These are phyloP conservation scores for Aureobasidium subglaciale DNA, from an alignment of 2,329 filamentous ascomycete species.

Conservation along the genomic window DNA sequence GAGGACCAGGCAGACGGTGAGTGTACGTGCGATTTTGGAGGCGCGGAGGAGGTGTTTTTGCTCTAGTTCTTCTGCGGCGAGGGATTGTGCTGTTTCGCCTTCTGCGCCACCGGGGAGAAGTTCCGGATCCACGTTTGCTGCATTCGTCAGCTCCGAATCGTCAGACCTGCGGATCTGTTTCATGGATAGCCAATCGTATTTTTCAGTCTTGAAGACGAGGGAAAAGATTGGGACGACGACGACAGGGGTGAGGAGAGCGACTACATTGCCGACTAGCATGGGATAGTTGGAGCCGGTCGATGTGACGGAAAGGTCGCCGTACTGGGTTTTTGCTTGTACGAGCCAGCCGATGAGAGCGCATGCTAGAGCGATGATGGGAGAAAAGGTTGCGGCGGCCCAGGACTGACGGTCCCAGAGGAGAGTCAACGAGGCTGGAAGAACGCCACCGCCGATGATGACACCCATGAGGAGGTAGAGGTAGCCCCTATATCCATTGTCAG, in stretches of 20 bases:
- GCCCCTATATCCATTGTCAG: slow-evolving; percentile 37
- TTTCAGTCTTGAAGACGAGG: slow-evolving; percentile 58
- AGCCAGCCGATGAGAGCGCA: slow-evolving; percentile 70
- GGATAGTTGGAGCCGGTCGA: slow-evolving; percentile 77
- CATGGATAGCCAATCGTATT: slow-evolving; percentile 86
- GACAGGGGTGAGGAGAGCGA: slow-evolving; percentile 68
- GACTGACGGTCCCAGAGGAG: slow-evolving; percentile 77
- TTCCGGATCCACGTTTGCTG: slow-evolving; percentile 60
- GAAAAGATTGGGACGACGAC: slow-evolving; percentile 73
- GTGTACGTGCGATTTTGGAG: slow-evolving; percentile 45
- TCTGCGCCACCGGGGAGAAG: slow-evolving; percentile 43
- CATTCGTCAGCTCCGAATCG: slow-evolving; percentile 62
- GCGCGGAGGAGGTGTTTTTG: slow-evolving; percentile 37
- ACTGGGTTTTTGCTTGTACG: slow-evolving; percentile 61
- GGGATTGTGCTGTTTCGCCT: slow-evolving; percentile 30
- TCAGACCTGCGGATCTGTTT: slow-evolving; percentile 68
- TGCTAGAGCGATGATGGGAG: slow-evolving; percentile 61
- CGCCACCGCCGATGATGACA: slow-evolving; percentile 70
- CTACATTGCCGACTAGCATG: slow-evolving; percentile 82
- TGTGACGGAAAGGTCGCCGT: slow-evolving; percentile 61
- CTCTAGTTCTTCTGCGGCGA: slow-evolving; percentile 36
- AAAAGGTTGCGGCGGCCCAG: slow-evolving; percentile 62
- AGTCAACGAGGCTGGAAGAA: slow-evolving; percentile 73
- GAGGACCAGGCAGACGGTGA: slow-evolving; percentile 60
- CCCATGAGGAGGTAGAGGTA: slow-evolving; percentile 89